These are phyloP conservation scores for Pseudogymnoascus destructans DNA, from an alignment of 2,329 filamentous ascomycete species.

Conservation along the genomic window DNA sequence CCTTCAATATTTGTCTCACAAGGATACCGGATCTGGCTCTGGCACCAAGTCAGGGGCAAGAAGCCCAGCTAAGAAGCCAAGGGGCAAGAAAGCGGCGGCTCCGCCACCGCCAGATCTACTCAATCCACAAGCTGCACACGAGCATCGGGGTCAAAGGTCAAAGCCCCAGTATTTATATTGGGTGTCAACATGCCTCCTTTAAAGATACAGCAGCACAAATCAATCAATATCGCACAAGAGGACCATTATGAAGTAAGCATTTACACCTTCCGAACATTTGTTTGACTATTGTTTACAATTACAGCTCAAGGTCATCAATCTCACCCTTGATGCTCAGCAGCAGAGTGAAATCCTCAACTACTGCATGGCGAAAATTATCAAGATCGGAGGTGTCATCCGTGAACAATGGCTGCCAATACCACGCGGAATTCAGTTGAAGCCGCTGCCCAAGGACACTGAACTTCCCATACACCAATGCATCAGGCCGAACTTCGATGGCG, in stretches of 20 bases:
- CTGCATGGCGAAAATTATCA: neutral
- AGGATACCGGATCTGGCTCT: slow-evolving; percentile 9
- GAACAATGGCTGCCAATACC: neutral
- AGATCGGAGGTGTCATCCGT: slow-evolving; percentile 2
- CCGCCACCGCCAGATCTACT: slow-evolving; percentile 40
- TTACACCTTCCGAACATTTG: neutral
- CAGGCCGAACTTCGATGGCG: neutral
- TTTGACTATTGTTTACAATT: neutral
- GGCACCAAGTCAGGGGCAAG: slow-evolving; percentile 18
- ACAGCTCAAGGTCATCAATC: neutral
- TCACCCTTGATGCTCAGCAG: neutral
- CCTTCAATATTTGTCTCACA: slow-evolving; percentile 32
- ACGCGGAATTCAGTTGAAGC: neutral
- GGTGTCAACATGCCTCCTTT: neutral
- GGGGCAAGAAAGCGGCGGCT: slow-evolving; percentile 28
- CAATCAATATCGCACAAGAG: neutral
- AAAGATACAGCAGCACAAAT: neutral
- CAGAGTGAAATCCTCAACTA: neutral
- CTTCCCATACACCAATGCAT: neutral
- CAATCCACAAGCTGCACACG: slow-evolving; percentile 55
- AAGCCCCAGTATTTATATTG: neutral
- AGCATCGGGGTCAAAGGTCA: slow-evolving; percentile 33
- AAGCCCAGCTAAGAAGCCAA: slow-evolving; percentile 20
- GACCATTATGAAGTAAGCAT: slow-evolving; percentile 1
- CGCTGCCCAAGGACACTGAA: neutral